These are phyloP conservation scores for Cryomyces minteri DNA, from an alignment of 495 filamentous ascomycete species.

Conservation along the genomic window DNA sequence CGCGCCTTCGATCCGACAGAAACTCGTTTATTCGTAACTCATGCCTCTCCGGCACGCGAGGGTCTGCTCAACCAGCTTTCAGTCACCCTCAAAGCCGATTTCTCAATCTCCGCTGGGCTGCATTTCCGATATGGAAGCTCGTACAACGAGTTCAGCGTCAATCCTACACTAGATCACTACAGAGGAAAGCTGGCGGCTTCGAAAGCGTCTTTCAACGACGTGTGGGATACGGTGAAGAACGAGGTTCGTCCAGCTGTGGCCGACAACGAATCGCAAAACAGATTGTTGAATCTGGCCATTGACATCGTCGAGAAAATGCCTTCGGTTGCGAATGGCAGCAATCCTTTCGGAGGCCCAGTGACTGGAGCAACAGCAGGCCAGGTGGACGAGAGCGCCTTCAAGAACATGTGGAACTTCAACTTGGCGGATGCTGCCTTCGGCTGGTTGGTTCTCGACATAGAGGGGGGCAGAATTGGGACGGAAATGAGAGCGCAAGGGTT, in stretches of 20 bases:
- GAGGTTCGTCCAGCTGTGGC: conserved; percentile 89
- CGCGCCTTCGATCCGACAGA: conserved; percentile 97
- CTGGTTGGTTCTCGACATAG: conserved; percentile 84
- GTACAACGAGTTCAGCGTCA: conserved; percentile 99
- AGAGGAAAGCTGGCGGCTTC: conserved; percentile 98
- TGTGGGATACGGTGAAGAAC: conserved; percentile 95
- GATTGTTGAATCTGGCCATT: conserved; percentile 71
- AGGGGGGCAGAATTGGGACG: conserved; percentile 85
- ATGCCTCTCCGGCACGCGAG: conserved; percentile 91
- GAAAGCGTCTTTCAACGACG: conserved; percentile 96
- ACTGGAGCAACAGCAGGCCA: conserved; percentile 63
- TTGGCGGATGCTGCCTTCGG: conserved; percentile 94
- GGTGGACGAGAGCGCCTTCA: conserved; percentile 97
- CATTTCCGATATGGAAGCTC: conserved; percentile 99
- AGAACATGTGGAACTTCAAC: conserved; percentile 99
- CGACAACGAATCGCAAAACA: conserved; percentile 84
- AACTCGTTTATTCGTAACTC: conserved; percentile 94
- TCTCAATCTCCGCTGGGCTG: conserved; percentile 91
- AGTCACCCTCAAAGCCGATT: conserved; percentile 94
- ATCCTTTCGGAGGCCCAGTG: conserved; percentile 81
- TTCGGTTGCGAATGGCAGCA: conserved; percentile 77
- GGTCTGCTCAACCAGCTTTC: conserved; percentile 96
- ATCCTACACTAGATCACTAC: conserved; percentile 95
- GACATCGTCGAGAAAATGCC: conserved; percentile 95
- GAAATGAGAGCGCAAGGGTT: conserved; percentile 98